A percentile compares a stretch with the other conserved stretches of the same genome.
phyloP scores from a whole-genome alignment of 169 alveolate species.

The Plasmodium yoelii region DNA sequence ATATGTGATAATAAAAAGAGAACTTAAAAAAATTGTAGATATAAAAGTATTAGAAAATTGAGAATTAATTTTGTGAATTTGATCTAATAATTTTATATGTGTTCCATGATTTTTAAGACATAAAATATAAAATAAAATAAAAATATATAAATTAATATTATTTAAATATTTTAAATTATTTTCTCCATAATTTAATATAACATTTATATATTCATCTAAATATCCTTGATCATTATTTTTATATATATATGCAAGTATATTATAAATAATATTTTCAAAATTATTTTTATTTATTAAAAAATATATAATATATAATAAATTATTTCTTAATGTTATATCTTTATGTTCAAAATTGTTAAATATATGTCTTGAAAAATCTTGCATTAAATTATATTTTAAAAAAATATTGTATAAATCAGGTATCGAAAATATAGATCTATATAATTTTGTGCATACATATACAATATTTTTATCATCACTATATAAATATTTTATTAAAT shows the following conservation, averaged over 20 bases:
- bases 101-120: slow-evolving; percentile 50
- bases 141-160: slow-evolving; percentile 27
- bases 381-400: neutral
- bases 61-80: slow-evolving; percentile 6
- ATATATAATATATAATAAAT: slow-evolving; percentile 19
- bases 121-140: slow-evolving; percentile 38
- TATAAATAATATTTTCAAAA: slow-evolving; percentile 16
- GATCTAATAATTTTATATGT: slow-evolving; percentile 1
- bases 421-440: slow-evolving; percentile 1
- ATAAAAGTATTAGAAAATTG: slow-evolving; percentile 5
- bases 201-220: slow-evolving; percentile 40
- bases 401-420: slow-evolving; percentile 14
- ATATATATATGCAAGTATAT: slow-evolving; percentile 6
- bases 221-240: neutral
- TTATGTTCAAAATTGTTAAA: slow-evolving; percentile 20
- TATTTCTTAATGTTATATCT: slow-evolving; percentile 41
- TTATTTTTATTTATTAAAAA: slow-evolving; percentile 36
- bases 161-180: slow-evolving; percentile 1
- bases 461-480: slow-evolving; percentile 49
- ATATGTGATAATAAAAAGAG: slow-evolving; percentile 32
- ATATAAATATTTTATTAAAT: slow-evolving; percentile 15
- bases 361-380: slow-evolving; percentile 7
- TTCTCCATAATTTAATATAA: slow-evolving; percentile 28
- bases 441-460: slow-evolving; percentile 19
- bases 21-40: slow-evolving; percentile 44